Evolutionary conservation across 1,284 basidiomycete species (phyloP).

Genomic region (Caloboletus firmus): DNA sequence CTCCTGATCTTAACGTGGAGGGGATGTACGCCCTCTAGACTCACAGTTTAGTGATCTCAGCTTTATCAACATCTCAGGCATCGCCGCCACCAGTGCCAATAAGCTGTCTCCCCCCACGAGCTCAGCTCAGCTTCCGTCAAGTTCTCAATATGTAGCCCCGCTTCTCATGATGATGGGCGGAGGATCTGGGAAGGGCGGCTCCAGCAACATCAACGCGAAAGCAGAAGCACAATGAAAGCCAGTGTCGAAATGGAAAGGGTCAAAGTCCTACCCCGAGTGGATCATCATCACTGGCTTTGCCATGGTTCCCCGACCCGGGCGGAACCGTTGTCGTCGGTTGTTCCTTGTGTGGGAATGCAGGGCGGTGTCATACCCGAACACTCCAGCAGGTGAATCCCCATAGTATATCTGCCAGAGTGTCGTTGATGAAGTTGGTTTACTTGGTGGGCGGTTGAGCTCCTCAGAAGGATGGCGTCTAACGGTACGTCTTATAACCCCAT

Average conservation of each 20-base stretch:
- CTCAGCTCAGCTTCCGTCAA: slow-evolving; percentile 20
- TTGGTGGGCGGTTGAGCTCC: slow-evolving; percentile 24
- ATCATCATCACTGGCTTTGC: no score
- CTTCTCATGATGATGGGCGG: no score
- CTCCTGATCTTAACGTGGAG: neutral
- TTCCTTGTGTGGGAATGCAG: no score
- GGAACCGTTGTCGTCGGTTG: no score
- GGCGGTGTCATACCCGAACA: slow-evolving; percentile 46
- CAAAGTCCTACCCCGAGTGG: no score
- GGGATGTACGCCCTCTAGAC: slow-evolving; percentile 9
- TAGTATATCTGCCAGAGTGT: slow-evolving; percentile 51
- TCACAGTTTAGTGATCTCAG: slow-evolving; percentile 46
- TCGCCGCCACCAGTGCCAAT: slow-evolving; percentile 45
- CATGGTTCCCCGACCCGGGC: no score
- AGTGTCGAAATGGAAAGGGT: no score
- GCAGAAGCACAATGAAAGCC: no score
- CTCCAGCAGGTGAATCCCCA: slow-evolving; percentile 32
- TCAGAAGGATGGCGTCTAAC: neutral
- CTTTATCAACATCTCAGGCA: slow-evolving; percentile 53
- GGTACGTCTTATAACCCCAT: neutral
- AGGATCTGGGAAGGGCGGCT: no score
- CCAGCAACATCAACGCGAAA: no score
- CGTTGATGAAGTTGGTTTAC: slow-evolving; percentile 41
- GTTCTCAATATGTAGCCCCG: slow-evolving; percentile 54
- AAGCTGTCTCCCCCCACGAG: slow-evolving; percentile 17